Conservation (phyloP, 75 land plant species). For the Selaginella moellendorffii region DNA sequence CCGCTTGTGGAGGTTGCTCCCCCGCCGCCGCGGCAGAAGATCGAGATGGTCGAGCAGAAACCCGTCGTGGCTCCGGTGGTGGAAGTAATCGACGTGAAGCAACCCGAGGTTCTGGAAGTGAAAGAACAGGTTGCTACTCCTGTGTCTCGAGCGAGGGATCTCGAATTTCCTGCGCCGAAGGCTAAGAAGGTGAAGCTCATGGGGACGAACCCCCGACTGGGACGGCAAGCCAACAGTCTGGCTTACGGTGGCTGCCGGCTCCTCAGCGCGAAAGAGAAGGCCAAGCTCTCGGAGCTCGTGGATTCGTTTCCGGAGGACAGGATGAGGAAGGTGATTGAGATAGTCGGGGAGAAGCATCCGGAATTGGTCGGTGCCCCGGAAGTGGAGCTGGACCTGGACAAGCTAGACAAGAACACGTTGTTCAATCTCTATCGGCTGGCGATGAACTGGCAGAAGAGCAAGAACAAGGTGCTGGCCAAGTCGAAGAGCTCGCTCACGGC, state of each 20-base stretch:
- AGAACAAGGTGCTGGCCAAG: background rate
- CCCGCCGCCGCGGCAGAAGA: too few species aligned
- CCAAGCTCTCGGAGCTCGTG: background rate
- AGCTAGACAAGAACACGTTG: background rate
- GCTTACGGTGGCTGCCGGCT: background rate
- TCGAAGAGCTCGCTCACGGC: background rate
- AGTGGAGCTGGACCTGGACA: conserved; percentile 1
- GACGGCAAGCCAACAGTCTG: background rate
- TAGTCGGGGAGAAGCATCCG: background rate
- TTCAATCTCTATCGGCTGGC: background rate
- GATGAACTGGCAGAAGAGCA: conserved; percentile 10
- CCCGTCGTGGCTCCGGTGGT: too few species aligned
- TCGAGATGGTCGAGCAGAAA: background rate
- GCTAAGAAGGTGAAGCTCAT: background rate
- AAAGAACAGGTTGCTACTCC: too few species aligned
- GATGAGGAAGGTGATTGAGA: conserved; percentile 1
- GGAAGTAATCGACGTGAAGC: too few species aligned
- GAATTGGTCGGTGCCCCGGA: background rate
- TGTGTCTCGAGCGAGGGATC: background rate
- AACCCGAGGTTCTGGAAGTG: background rate
- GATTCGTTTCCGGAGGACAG: background rate
- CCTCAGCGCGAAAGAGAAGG: conserved; percentile 1
- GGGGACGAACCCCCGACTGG: conserved; percentile 7
- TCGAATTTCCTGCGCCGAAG: background rate
- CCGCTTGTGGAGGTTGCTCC: background rate